These are phyloP conservation scores for Pyracantha coccinea DNA, from an alignment of 331 rosid species.

Conservation along the genomic window DNA sequence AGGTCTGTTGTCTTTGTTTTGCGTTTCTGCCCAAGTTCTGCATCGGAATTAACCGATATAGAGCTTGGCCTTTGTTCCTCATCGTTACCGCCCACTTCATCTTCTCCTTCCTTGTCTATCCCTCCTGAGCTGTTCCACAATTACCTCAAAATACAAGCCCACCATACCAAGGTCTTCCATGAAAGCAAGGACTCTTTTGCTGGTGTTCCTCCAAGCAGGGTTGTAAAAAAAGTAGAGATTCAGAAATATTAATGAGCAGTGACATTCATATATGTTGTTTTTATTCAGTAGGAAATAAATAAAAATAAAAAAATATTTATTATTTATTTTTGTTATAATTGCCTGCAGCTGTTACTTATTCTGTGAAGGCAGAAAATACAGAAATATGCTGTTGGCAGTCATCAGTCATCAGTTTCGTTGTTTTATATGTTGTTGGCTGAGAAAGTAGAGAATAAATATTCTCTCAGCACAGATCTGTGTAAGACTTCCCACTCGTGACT, in stretches of 20 bases:
- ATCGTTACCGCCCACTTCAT: conserved; percentile 46
- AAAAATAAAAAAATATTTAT: not conserved
- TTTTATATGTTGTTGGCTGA: conserved; percentile 78
- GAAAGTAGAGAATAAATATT: conserved; percentile 47
- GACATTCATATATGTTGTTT: not conserved
- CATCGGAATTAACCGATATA: conserved; percentile 20
- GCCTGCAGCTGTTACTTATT: not conserved
- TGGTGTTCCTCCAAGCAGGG: not conserved
- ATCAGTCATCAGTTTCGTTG: conserved; percentile 49
- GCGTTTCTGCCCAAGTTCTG: not conserved
- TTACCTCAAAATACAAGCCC: not conserved
- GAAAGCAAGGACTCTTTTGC: not conserved
- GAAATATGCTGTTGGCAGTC: conserved; percentile 41
- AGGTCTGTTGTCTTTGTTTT: conserved; percentile 10
- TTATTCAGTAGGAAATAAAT: not conserved
- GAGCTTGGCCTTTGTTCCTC: conserved; percentile 21
- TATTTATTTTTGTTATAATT: not conserved
- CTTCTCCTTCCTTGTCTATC: conserved; percentile 97
- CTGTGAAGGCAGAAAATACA: conserved; percentile 46
- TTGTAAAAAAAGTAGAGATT: not conserved
- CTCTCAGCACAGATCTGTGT: conserved; percentile 66
- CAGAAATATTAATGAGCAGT: not conserved
- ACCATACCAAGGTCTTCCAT: not conserved
- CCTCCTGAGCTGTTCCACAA: conserved; percentile 87
- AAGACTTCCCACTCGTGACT: conserved; percentile 74